Evolutionary conservation across 176 grass and related monocot genomes (phyloP), one percentile per base, ranked within the genome.

Genomic region (Aegilops bicornis): DNA sequence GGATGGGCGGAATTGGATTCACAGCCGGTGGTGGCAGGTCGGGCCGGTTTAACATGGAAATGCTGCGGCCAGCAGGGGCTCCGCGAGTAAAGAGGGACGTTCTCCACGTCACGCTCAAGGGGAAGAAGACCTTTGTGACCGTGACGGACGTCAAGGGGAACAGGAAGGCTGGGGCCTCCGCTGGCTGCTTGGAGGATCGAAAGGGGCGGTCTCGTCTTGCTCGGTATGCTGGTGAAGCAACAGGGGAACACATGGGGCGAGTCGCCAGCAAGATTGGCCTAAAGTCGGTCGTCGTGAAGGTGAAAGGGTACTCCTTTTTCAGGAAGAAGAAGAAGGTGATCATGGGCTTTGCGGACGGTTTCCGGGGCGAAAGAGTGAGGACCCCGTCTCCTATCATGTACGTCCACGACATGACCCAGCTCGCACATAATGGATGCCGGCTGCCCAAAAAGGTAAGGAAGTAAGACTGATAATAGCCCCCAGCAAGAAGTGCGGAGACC

Each of bases 291-390:
- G 8, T 76, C 0, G 73, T 76, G 24, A 76, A 47, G 73, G 73
- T 76, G 73, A 76, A 76, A 76, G 73, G 73, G 2, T 76, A 76
- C 73, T 31, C 73, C 42, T 76, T 76, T 2, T 76, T 76, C 73
- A 76, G 73, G 73, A 76, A 75, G 73, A 76, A 76, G 73, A 76
- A 76, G 73, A 76, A 76, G 43, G 48, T 76, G 0, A 47, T 76
- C 73, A 30, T 76, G 73, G 73, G 73, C 8, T 76, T 76, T 0
- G 73, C 73, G 0, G 73, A 76, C 3, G 73, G 73, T 25, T 76
- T 76, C 73, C 7, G 73, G 8, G 72, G 73, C 0, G 73, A 76
- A 27, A 50, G 73, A 24, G 73, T 76, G 14, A 76, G 73, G 1
- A 76, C 73, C 43, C 73, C 24, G 8, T 50, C 24, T 16, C 73